These are phyloP conservation scores for Pulveroboletus sp. DNA, from an alignment of 768 basidiomycete species.

Conservation along the genomic window DNA sequence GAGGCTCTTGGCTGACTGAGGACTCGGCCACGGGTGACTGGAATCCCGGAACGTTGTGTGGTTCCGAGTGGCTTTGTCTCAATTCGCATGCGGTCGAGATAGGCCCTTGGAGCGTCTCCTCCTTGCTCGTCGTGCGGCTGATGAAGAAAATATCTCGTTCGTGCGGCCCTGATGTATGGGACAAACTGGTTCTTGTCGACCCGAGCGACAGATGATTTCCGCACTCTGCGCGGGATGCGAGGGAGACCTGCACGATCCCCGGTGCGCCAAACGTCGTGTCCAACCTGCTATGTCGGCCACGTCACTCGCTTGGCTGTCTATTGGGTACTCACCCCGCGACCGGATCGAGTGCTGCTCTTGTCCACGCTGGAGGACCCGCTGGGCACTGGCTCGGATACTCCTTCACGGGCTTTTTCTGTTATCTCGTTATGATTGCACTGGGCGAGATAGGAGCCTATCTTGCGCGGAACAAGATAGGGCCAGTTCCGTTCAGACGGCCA, in stretches of 20 bases:
- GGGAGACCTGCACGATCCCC: slow-evolving; percentile 32
- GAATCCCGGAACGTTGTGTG: not conserved
- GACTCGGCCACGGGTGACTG: too few relatives aligned
- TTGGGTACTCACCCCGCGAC: slow-evolving; percentile 49
- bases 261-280: slow-evolving; percentile 21
- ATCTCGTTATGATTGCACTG: slow-evolving; percentile 41
- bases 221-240: too few relatives aligned
- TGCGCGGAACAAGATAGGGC: slow-evolving; percentile 55
- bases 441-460: slow-evolving; percentile 39
- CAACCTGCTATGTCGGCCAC: not conserved
- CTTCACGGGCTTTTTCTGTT: slow-evolving; percentile 54
- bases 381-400: slow-evolving; percentile 38
- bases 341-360: slow-evolving; percentile 39
- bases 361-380: slow-evolving; percentile 46
- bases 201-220: slow-evolving; percentile 27
- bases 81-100: not conserved
- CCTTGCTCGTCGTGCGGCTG: not conserved
- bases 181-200: slow-evolving; percentile 26
- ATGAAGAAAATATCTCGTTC: not conserved
- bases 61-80: slow-evolving; percentile 4
- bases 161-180: not conserved
- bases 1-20: not conserved
- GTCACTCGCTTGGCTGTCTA: slow-evolving; percentile 41
- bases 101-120: not conserved
- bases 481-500: slow-evolving; percentile 54